A percentile compares a stretch with the other conserved stretches of the same genome.
Conservation (phyloP, 805 yeast species). For the Kluyveromyces dobzhanskii region DNA sequence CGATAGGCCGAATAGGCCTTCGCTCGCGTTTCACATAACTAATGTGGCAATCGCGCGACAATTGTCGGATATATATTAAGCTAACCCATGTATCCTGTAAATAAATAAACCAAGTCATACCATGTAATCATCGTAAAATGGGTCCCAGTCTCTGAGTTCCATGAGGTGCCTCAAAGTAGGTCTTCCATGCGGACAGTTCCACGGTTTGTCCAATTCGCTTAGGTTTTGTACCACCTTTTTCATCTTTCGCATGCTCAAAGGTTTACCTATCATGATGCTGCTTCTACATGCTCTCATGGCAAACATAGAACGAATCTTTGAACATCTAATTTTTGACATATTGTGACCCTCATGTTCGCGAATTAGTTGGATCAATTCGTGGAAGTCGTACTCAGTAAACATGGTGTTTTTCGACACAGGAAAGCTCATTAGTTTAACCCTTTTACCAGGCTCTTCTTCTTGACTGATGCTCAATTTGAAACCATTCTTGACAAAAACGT, state of each 20-base stretch:
- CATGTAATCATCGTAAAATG: conserved; percentile 38
- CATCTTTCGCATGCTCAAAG: conserved; percentile 57
- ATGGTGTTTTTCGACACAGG: conserved; percentile 67
- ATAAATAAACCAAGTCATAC: conserved; percentile 9
- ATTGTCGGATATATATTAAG: too few relatives aligned
- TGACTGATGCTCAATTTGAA: conserved; percentile 50
- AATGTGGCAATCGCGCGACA: neutral
- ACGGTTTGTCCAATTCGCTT: conserved; percentile 75
- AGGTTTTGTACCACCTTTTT: conserved; percentile 54
- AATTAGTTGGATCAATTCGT: conserved; percentile 66
- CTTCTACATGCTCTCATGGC: conserved; percentile 95
- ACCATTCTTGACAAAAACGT: conserved; percentile 65
- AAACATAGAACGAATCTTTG: conserved; percentile 73
- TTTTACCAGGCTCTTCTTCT: conserved; percentile 45
- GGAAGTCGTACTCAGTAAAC: conserved; percentile 58
- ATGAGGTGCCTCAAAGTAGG: conserved; percentile 92
- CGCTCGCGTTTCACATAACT: too few relatives aligned
- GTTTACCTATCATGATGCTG: conserved; percentile 89
- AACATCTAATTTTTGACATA: conserved; percentile 39
- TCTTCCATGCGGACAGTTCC: conserved; percentile 97
- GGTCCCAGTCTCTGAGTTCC: conserved; percentile 42
- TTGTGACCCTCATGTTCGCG: conserved; percentile 45
- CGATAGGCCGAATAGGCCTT: too few relatives aligned
- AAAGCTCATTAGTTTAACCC: conserved; percentile 48
- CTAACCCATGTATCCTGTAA: neutral